Percentiles rank a stretch among this genome's conserved stretches.
phyloP scores from a whole-genome alignment of 345 rosid genomes.

The Citrus cavaleriei region DNA sequence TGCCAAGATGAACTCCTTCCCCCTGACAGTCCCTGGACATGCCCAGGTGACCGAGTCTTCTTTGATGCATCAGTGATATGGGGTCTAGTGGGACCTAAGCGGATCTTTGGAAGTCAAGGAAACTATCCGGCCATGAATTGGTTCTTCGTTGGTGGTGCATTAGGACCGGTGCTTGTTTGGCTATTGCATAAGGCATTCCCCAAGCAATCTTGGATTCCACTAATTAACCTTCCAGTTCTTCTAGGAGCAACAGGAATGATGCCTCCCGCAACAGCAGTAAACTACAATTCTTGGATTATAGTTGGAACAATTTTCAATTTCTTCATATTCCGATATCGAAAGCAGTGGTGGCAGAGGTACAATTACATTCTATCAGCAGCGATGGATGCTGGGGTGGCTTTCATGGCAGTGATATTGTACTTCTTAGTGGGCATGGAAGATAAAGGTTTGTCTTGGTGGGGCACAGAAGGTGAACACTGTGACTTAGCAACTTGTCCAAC shows the following conservation, averaged over 20 bases:
- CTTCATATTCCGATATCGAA: constrained; percentile 63
- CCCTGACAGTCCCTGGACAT: constrained; percentile 77
- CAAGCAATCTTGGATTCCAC: constrained; percentile 71
- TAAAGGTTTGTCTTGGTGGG: constrained; percentile 65
- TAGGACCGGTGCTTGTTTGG: constrained; percentile 78
- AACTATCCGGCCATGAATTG: constrained; percentile 74
- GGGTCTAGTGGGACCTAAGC: constrained; percentile 82
- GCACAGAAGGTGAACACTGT: constrained; percentile 76
- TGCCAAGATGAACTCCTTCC: constrained; percentile 81
- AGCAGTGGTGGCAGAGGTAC: constrained; percentile 91
- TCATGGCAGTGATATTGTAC: constrained; percentile 77
- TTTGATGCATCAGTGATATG: constrained; percentile 91
- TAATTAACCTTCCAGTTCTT: constrained; percentile 84
- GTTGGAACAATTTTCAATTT: constrained; percentile 85
- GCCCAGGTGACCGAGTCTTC: constrained; percentile 82
- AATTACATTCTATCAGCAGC: constrained; percentile 84
- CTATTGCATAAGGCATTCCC: constrained; percentile 72
- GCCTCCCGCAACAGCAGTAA: constrained; percentile 81
- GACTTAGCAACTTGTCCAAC: constrained; percentile 74
- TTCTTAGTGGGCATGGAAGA: constrained; percentile 60
- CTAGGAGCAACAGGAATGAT: constrained; percentile 74
- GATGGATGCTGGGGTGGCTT: constrained; percentile 81
- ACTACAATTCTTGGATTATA: constrained; percentile 70
- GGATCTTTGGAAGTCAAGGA: constrained; percentile 71
- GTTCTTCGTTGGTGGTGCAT: constrained; percentile 81